Evolutionary conservation across 768 basidiomycete species (phyloP), one percentile per base, ranked within the genome.

Genomic region (Mycena galericulata): DNA sequence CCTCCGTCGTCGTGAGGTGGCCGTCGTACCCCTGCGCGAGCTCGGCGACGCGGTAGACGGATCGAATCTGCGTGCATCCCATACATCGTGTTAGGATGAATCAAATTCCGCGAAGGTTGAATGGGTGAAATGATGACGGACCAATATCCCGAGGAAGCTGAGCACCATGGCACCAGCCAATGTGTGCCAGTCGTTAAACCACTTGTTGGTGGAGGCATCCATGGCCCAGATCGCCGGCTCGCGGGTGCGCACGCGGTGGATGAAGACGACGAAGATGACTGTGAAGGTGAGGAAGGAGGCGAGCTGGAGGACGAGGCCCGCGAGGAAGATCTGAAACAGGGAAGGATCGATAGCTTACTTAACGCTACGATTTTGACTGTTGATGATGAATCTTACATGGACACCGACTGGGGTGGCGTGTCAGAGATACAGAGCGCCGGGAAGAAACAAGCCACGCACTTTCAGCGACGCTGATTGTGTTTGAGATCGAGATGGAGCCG

Each of bases 51-150:
- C 85, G 80, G 79, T 88, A 94, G 2, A 83, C 76, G 41, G 89
- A 92, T 62, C 92, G 91, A 69, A 91, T 83, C 90, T 90, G 54
- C 0, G 4, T n/a, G n/a, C n/a, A n/a, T n/a, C n/a, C n/a, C n/a
- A n/a, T n/a, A n/a, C n/a, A n/a, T n/a, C n/a, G n/a, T n/a, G n/a
- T n/a, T 14, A 30, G 66, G 3, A 46, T 36, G 30, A 24, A 51
- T 30, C 45, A 41, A 5, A 15, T 43, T 38, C 53, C 30, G 17
- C 30, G 12, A 15, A 30, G 50, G 14, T 17, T n/a, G n/a, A n/a
- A n/a, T n/a, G n/a, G n/a, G 36, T 2, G 22, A 17, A 47, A 11
- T 18, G 3, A 1, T 30, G 46, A 81, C 87, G 51, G 64, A 92
- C 90, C 64, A 92, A 75, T 67, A 93, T 89, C 12, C 90, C 89